phyloP scores from a whole-genome alignment of 768 basidiomycete species.

The Tylopilus cervinicoccineus region DNA sequence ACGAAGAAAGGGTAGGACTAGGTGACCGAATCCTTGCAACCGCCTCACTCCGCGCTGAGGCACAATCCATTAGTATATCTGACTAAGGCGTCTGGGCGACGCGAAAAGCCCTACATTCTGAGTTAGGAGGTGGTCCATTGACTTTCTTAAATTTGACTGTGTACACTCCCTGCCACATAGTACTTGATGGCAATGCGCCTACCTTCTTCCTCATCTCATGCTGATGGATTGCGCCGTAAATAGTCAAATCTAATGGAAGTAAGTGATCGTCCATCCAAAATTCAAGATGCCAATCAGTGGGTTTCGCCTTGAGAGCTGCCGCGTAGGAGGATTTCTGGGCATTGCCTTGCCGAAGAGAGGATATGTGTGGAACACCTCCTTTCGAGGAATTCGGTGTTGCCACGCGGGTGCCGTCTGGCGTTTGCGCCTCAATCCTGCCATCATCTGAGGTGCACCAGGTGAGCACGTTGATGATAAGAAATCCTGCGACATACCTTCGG shows the following conservation, averaged over 20 bases:
- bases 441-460: slow-evolving; percentile 56
- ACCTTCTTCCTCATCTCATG: slow-evolving; percentile 78
- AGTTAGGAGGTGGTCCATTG: slow-evolving; percentile 64
- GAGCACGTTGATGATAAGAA: neutral
- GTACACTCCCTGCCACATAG: slow-evolving; percentile 89
- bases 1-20: slow-evolving; percentile 66
- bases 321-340: slow-evolving; percentile 73
- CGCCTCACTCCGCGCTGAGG: slow-evolving; percentile 35
- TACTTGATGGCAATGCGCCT: slow-evolving; percentile 56
- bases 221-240: slow-evolving; percentile 95
- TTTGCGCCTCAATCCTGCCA: slow-evolving; percentile 92
- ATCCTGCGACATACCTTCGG: slow-evolving; percentile 53
- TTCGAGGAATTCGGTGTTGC: slow-evolving; percentile 73
- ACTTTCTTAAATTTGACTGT: slow-evolving; percentile 94
- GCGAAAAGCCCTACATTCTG: slow-evolving; percentile 50
- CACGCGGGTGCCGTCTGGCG: slow-evolving; percentile 93
- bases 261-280: slow-evolving; percentile 90
- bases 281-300: slow-evolving; percentile 95
- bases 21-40: slow-evolving; percentile 53
- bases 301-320: slow-evolving; percentile 88
- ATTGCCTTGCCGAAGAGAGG: slow-evolving; percentile 31
- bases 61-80: slow-evolving; percentile 16
- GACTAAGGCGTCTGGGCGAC: neutral
- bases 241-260: slow-evolving; percentile 82
- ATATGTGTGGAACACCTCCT: slow-evolving; percentile 39